Base-by-base conservation (phyloP, 192 early-diverging fungal species). In the Podila clonocystis region DNA sequence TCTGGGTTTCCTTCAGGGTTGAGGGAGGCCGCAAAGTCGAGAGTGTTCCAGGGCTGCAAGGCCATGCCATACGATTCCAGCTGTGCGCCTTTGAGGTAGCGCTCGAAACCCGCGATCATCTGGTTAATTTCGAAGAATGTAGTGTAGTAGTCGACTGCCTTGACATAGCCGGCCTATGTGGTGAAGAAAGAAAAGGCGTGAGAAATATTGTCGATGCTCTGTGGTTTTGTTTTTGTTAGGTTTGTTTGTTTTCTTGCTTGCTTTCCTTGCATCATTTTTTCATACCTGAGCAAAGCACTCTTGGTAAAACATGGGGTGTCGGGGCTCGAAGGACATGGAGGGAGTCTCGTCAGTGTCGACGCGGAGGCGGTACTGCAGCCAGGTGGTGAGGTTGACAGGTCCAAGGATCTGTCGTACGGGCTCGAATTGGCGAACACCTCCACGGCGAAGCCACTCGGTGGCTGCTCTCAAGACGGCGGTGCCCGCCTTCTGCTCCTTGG, bases 331-430 rank as follows among this genome's bases (percentile, higher is more conserved):
- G 20, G 77, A 80, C 77, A 80, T 80, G 36, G 77, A 80, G 12
- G 70, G 65, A 0, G 30, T 17, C 0, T 26, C 13, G 1, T 73
- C 70, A 6, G n/a, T 68, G 58, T 80, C 77, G 26, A 80, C 67
- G 22, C 77, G 70, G 30, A 80, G 62, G 1, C 77, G 70, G 22
- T 80, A 80, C 36, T 80, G 77, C 3, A 80, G 62, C 77, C 77
- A 80, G 45, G 77, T 71, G 17, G 77, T 80, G 24, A 80, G 11
- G 52, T 80, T 80, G 71, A 80, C 77, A 29, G 77, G 77, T 69
- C 77, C 77, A 4, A 80, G 52, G 45, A 80, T 80, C 57, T 80
- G 77, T 15, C 67, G 70, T 1, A 80, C 76, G n/a, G 76, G 76
- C 19, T 68, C 45, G 30, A 80, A 80, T 48, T 80, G 65, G 20